Evolutionary conservation across 495 filamentous ascomycete species (phyloP), one percentile per base, ranked within the genome.

Genomic region (Aspergillus asperescens): DNA sequence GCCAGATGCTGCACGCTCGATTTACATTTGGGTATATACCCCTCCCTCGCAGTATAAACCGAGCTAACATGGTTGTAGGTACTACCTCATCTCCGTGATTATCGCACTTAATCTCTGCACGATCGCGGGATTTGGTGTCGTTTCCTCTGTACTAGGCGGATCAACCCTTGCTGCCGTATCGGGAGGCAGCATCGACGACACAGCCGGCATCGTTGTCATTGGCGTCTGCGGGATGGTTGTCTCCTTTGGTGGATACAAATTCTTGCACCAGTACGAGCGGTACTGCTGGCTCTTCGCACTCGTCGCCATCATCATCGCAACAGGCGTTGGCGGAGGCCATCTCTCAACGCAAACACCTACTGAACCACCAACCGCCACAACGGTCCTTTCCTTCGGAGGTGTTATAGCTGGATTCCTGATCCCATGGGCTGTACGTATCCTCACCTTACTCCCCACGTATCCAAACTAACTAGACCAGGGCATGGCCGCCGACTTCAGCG

Each of bases 251-350:
- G 79, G 79, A 5, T 80, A 79, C 58, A 67, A 67, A 15, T 67
- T 75, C 15, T 60, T 81, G 38, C 79, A 81, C 43, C 55, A 77
- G 18, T 80, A 74, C 59, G 72, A 78, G 59, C 74, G 78, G 10
- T 81, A 73, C 71, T 72, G 72, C 13, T 81, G 79, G 79, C 76
- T 81, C 24, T 76, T 79, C 13, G 75, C 72, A 18, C 64, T 81
- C 2, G 70, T 82, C 20, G 73, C 79, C 10, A 71, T 82, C 31
- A 59, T 73, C 39, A 71, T 81, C 22, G 63, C 75, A 12, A 72
- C 76, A 16, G 77, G 75, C 27, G 72, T 70, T 27, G 76, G 77
- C 1, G 77, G 72, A 34, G 64, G 72, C 48, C 54, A 73, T 48
- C 59, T 55, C 16, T 42, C 34, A 3, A 7, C 25, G 3, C 52